phyloP scores from a whole-genome alignment of 768 basidiomycete genomes.

The Candolleomyces efflorescens region DNA sequence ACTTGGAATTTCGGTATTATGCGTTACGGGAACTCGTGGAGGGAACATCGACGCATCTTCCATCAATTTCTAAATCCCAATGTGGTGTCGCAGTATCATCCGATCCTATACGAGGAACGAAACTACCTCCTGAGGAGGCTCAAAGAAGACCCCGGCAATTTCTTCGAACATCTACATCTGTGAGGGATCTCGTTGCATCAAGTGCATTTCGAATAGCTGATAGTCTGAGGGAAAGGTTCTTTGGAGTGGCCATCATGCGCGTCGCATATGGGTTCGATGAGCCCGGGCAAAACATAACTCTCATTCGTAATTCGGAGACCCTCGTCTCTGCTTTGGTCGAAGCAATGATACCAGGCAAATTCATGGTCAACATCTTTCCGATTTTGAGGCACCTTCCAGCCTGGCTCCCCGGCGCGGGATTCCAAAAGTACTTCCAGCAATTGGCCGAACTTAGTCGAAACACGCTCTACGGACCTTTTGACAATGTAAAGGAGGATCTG shows the following conservation, averaged over 20 bases:
- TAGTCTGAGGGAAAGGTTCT: background rate
- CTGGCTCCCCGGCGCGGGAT: constrained; percentile 6
- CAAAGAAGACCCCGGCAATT: background rate
- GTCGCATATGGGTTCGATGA: constrained; percentile 2
- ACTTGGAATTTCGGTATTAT: background rate
- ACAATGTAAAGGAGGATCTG: background rate
- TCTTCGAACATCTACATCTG: background rate
- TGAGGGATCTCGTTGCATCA: background rate
- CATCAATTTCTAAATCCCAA: constrained; percentile 21
- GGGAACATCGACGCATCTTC: constrained; percentile 18
- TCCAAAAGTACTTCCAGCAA: background rate
- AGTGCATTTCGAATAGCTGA: background rate
- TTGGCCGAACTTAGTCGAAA: background rate
- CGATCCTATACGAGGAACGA: constrained; percentile 7
- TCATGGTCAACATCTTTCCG: constrained; percentile 4
- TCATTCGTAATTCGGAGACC: background rate
- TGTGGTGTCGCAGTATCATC: constrained; percentile 8
- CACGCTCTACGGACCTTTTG: background rate
- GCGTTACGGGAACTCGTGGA: constrained; percentile 19
- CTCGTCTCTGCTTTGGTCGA: background rate
- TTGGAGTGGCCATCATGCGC: background rate
- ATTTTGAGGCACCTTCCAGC: constrained; percentile 1
- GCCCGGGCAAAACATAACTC: background rate
- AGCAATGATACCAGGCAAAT: background rate
- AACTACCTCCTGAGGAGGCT: background rate